phyloP scores from a whole-genome alignment of 768 basidiomycete species.

The Tulasnella calospora region DNA sequence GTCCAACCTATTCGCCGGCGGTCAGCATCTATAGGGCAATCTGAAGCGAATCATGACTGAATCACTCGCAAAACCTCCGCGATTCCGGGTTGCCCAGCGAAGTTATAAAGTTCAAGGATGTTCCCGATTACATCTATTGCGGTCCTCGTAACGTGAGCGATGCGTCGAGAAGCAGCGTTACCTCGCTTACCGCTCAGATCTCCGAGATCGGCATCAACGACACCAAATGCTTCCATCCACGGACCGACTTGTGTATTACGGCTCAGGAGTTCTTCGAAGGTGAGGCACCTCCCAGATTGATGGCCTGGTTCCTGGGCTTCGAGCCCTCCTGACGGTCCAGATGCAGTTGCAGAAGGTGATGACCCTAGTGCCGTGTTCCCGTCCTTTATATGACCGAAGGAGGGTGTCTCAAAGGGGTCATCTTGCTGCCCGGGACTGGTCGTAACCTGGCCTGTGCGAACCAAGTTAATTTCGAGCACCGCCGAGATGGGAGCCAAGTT shows the following conservation, averaged over 20 bases:
- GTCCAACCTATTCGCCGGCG: constrained; percentile 32
- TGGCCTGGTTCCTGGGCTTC: background rate
- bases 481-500: background rate
- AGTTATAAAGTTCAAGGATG: constrained; percentile 62
- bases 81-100: constrained; percentile 35
- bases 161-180: background rate
- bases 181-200: constrained; percentile 53
- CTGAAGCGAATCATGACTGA: constrained; percentile 44
- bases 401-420: background rate
- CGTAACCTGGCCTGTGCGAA: background rate
- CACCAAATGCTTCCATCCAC: constrained; percentile 16
- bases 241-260: constrained; percentile 3
- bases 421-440: background rate
- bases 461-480: background rate
- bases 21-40: background rate
- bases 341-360: background rate
- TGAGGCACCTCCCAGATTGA: background rate
- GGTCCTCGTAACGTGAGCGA: background rate
- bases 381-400: background rate
- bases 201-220: constrained; percentile 54
- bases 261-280: constrained; percentile 8
- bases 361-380: background rate
- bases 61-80: constrained; percentile 50
- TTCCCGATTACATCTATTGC: constrained; percentile 56
- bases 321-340: background rate